Evolutionary conservation across 768 basidiomycete species (phyloP), one percentile per base, ranked within the genome.

Genomic region (Panus rudis): DNA sequence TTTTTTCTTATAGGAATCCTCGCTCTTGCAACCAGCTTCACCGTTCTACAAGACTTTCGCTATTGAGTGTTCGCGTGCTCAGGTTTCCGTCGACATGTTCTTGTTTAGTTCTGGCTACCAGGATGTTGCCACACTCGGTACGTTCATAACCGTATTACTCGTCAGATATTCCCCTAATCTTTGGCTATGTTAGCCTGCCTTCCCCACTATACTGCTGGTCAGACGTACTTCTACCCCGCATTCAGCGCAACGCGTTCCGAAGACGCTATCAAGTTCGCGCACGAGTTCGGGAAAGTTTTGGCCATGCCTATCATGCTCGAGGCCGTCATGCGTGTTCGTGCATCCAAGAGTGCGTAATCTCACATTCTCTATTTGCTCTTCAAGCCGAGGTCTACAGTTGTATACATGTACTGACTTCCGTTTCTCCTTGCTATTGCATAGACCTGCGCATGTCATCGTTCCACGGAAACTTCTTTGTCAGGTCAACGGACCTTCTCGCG

Each of bases 71-170:
- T 97, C 94, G 11, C 81, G 93, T 45, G 83, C 89, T 4, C 96
- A 98, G 63, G 90, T 99, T 34, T 91, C 92, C 0, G 94, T 98
- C 46, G 94, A 98, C 62, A 97, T 99, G 94, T 98, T 98, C 82
- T 71, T 99, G 45, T 98, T 97, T 71, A 89, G 89, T 52, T 74
- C 91, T 6, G 71, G 74, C 16, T 99, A 98, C 60, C 92, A 93
- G 53, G 96, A 98, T 64, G 91, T 98, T 33, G 92, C 96, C 1
- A 92, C 82, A 47, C 73, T 99, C 14, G 84, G 92, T 90, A 58
- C 37, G 74, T 42, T 6, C 44, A 5, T 43, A 27, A 35, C 17
- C 28, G 22, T 42, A 24, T 22, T 41, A 4, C 37, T 45, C 22
- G 23, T 17, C 28, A 26, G n/a, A 33, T 11, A 12, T 19, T 10